Evolutionary conservation across 2,329 filamentous ascomycete genomes (phyloP), one percentile per base, ranked within the genome.

Genomic region (Penicillium corylophilum): DNA sequence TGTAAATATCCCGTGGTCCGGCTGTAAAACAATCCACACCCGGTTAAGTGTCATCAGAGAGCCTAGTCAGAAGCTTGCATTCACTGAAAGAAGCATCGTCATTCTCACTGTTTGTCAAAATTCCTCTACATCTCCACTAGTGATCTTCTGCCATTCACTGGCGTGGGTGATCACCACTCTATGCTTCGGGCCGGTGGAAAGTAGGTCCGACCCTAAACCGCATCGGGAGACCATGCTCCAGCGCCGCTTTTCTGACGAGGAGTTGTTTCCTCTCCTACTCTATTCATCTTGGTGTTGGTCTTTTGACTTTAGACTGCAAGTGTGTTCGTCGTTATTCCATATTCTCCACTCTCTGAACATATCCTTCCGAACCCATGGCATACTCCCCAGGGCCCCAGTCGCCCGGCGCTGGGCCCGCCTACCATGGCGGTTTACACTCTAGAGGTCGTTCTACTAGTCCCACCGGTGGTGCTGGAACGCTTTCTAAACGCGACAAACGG

Each of bases 401-500:
- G 15, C 60, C 60, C 26, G 56, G 51, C 31, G 42, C 46, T 20
- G 60, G 57, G 38, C 47, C 51, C 45, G 47, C 53, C 48, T 55
- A 53, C 51, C 44, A 60, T 43, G 51, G 53, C 43, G 46, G 47
- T n/a, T 40, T 46, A 48, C 45, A 55, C 43, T 29, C 53, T 13
- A 42, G 57, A 22, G 53, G 46, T 16, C 57, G 57, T 12, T 71
- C 70, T 3, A 57, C 63, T 18, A 71, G 68, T 50, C 70, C 71
- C 5, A 59, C 63, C 26, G 61, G 65, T 29, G 67, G 61, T 49
- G 58, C 61, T 23, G 59, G 59, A n/a, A 77, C 75, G 20, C 65
- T 82, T 42, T 93, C 90, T 36, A 96, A 96, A 77, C 84, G 90
- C 71, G 93, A 97, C 75, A 94, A 95, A 73, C 86, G 92, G 68